phyloP scores from a whole-genome alignment of 345 rosid species.

The thale cress (Arabidopsis thaliana) region TAIR10.1 NC_003074.8:1271001-1271500 shows the following conservation, averaged over 20 bases:
- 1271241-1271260: slow-evolving; percentile 88
- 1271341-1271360: slow-evolving; percentile 94
- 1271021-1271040: slow-evolving; percentile 77
- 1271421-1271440: background rate
- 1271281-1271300: slow-evolving; percentile 85
- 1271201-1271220: slow-evolving; percentile 93
- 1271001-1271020: slow-evolving; percentile 83
- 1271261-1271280: slow-evolving; percentile 94
- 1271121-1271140: slow-evolving; percentile 46
- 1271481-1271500: slow-evolving; percentile 60
- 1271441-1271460: background rate
- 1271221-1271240: slow-evolving; percentile 89
- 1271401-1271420: slow-evolving; percentile 12
- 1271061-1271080: slow-evolving; percentile 7
- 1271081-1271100: background rate
- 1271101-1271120: slow-evolving; percentile 4
- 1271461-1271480: slow-evolving; percentile 62
- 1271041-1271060: slow-evolving; percentile 77
- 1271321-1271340: slow-evolving; percentile 91
- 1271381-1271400: slow-evolving; percentile 54
- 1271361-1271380: slow-evolving; percentile 88
- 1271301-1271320: slow-evolving; percentile 97
- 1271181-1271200: slow-evolving; percentile 91
- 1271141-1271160: slow-evolving; percentile 81
- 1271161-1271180: slow-evolving; percentile 87